Conservation (phyloP, 768 basidiomycete species). For the Amanita fuliginea region DNA sequence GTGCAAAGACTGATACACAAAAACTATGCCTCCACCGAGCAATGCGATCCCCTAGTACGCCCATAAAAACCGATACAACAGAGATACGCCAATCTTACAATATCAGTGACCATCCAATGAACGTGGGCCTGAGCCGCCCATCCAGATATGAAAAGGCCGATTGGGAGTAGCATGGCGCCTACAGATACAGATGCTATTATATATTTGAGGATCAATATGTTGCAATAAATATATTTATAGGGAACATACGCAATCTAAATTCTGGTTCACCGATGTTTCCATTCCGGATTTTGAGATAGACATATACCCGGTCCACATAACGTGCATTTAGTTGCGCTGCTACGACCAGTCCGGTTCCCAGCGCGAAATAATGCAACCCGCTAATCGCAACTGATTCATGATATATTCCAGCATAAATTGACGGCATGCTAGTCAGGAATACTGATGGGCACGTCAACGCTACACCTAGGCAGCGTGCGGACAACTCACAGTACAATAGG, state of each 20-base stretch:
- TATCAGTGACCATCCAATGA: conserved; percentile 64
- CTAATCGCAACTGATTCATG: conserved; percentile 43
- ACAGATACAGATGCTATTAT: conserved; percentile 53
- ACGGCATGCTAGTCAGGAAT: conserved; percentile 53
- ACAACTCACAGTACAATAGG: conserved; percentile 37
- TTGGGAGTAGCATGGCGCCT: conserved; percentile 47
- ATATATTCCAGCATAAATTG: conserved; percentile 42
- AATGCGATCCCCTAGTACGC: conserved; percentile 40
- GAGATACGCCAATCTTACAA: conserved; percentile 28
- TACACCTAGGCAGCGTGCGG: neutral
- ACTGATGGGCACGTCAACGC: conserved; percentile 25
- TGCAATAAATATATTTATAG: neutral
- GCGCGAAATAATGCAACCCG: conserved; percentile 60
- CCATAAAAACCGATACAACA: neutral
- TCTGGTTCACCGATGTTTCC: conserved; percentile 34
- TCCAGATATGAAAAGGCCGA: conserved; percentile 59
- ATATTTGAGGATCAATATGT: neutral
- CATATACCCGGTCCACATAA: conserved; percentile 44
- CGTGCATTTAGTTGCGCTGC: conserved; percentile 47
- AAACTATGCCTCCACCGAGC: conserved; percentile 46
- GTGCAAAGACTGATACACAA: conserved; percentile 52
- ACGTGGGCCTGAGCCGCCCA: conserved; percentile 51
- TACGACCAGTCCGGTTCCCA: conserved; percentile 48
- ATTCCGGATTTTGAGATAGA: conserved; percentile 37
- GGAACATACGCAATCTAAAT: conserved; percentile 33